These are phyloP conservation scores for Ceratocystis smalleyi DNA, from an alignment of 2,329 filamentous ascomycete genomes.

Conservation along the genomic window DNA sequence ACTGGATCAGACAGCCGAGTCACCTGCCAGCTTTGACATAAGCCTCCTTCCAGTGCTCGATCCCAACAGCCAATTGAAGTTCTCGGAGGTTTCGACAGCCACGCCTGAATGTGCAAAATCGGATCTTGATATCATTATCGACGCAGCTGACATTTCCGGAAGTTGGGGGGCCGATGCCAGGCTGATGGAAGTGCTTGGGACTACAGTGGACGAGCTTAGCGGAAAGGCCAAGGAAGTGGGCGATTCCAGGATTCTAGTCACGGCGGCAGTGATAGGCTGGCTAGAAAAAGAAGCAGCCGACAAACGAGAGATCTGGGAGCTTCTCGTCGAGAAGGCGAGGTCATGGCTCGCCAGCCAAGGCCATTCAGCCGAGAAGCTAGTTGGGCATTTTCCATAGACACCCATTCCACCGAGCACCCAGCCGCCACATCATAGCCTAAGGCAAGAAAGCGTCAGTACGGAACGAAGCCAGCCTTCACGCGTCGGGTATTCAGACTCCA, in stretches of 20 bases:
- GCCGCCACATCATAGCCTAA: background rate
- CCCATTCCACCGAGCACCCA: background rate
- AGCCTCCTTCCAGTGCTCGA: background rate
- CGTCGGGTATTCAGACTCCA: background rate
- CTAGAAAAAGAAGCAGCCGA: slow-evolving; percentile 31
- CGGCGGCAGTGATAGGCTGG: slow-evolving; percentile 31
- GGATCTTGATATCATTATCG: background rate
- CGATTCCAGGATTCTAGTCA: slow-evolving; percentile 20
- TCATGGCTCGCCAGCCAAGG: slow-evolving; percentile 28
- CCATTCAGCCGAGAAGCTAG: background rate
- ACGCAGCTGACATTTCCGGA: background rate
- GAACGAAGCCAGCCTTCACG: background rate
- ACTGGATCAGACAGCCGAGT: too few species aligned
- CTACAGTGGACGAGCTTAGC: slow-evolving; percentile 6
- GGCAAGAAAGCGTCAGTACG: background rate
- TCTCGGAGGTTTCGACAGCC: background rate
- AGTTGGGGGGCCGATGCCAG: slow-evolving; percentile 20
- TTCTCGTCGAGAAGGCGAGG: slow-evolving; percentile 46
- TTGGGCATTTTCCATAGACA: background rate
- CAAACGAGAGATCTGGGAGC: slow-evolving; percentile 44
- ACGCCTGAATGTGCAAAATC: background rate
- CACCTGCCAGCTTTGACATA: background rate
- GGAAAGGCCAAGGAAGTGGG: background rate
- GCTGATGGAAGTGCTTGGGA: background rate
- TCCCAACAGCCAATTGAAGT: too few species aligned